Evolutionary conservation across 2,329 filamentous ascomycete genomes (phyloP).

Genomic region (Apiospora phragmitis): DNA sequence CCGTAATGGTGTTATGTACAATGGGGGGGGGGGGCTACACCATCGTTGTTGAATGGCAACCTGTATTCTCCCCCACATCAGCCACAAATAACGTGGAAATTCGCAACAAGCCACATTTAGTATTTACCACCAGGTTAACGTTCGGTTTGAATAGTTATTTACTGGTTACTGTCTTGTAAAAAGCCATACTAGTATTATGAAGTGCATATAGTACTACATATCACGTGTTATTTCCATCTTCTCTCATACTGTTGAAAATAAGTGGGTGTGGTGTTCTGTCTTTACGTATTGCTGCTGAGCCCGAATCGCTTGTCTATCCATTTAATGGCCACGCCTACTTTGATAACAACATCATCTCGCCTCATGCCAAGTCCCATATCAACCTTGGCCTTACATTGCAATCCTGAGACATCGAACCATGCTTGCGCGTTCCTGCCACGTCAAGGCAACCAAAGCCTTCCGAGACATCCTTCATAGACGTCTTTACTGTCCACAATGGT

Average conservation of each 20-base stretch:
- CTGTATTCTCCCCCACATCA: neutral
- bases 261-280: no score
- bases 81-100: neutral
- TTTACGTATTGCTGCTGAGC: no score
- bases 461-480: neutral
- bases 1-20: neutral
- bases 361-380: constrained; percentile 15
- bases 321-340: constrained; percentile 8
- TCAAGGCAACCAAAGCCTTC: neutral
- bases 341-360: constrained; percentile 11
- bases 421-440: neutral
- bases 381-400: neutral
- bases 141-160: no score
- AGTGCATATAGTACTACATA: no score
- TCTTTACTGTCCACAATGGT: neutral
- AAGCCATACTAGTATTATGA: neutral
- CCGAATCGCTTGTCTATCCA: neutral
- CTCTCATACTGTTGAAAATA: no score
- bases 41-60: no score
- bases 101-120: neutral
- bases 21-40: no score
- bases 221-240: no score
- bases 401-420: neutral
- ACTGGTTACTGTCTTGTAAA: neutral
- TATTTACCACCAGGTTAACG: neutral